Evolutionary conservation across 805 yeast species (phyloP).

Genomic region (Metschnikowia noctiluminum): DNA sequence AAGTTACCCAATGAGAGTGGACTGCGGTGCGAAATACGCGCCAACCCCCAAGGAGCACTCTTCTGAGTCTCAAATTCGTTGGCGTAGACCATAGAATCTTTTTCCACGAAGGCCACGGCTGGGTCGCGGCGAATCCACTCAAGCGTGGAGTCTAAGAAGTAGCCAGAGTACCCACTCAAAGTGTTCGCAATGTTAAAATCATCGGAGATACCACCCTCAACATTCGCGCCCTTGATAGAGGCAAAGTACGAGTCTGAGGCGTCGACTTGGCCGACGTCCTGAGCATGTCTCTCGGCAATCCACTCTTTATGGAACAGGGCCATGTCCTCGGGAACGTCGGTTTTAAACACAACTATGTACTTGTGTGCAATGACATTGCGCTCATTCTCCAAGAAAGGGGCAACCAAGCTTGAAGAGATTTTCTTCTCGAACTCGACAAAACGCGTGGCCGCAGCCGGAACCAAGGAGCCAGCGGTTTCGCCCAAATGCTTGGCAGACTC

Average conservation of each 20-base stretch:
- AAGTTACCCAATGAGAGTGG: slow-evolving; percentile 64
- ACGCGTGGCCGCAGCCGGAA: slow-evolving; percentile 5
- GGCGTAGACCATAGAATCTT: slow-evolving; percentile 61
- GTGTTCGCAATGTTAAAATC: slow-evolving; percentile 52
- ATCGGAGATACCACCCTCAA: slow-evolving; percentile 24
- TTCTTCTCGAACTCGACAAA: slow-evolving; percentile 10
- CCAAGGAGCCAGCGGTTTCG: slow-evolving; percentile 10
- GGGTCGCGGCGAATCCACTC: slow-evolving; percentile 68
- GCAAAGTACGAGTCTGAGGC: slow-evolving; percentile 21
- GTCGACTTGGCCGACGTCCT: slow-evolving; percentile 32
- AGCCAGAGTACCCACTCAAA: slow-evolving; percentile 81
- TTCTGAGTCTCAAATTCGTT: slow-evolving; percentile 63
- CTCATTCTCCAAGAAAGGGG: slow-evolving; percentile 16
- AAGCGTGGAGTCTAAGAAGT: slow-evolving; percentile 70
- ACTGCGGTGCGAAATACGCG: slow-evolving; percentile 82
- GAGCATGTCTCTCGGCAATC: slow-evolving; percentile 48
- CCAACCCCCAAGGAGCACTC: slow-evolving; percentile 94
- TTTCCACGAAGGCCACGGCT: slow-evolving; percentile 65
- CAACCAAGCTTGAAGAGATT: slow-evolving; percentile 5
- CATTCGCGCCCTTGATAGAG: slow-evolving; percentile 9
- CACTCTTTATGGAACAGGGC: slow-evolving; percentile 64
- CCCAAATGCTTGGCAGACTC: slow-evolving; percentile 11
- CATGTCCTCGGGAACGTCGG: slow-evolving; percentile 50
- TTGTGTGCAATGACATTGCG: slow-evolving; percentile 58
- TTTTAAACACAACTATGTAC: slow-evolving; percentile 84